phyloP scores from a whole-genome alignment of 1,284 basidiomycete genomes.

The Somion occarium region DNA sequence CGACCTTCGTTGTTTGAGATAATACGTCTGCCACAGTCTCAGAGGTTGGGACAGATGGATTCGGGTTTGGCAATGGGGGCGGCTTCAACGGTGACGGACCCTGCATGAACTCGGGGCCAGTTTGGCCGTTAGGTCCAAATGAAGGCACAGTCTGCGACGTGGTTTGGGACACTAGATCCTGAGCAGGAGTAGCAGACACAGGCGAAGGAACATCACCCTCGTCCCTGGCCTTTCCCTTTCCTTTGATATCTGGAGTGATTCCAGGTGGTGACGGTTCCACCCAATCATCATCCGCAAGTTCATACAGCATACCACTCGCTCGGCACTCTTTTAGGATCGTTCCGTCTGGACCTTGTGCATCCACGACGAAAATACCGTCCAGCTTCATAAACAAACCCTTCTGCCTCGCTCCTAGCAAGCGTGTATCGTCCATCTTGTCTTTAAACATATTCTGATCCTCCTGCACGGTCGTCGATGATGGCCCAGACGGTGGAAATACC shows the following conservation, averaged over 20 bases:
- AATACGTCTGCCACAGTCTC: conserved; percentile 14
- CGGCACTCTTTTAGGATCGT: conserved; percentile 49
- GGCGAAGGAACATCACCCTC: not conserved
- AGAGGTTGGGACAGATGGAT: conserved; percentile 19
- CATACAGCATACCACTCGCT: conserved; percentile 65
- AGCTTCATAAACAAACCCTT: conserved; percentile 67
- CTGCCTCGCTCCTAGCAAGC: conserved; percentile 47
- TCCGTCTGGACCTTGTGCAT: conserved; percentile 35
- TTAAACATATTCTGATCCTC: too few relatives aligned
- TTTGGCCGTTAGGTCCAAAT: not conserved
- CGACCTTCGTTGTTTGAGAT: conserved; percentile 11
- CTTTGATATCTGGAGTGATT: conserved; percentile 9
- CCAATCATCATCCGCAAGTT: conserved; percentile 70
- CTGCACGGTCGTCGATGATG: conserved; percentile 31
- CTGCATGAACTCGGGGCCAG: conserved; percentile 18
- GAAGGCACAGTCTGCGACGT: conserved; percentile 2
- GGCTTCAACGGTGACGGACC: conserved; percentile 29
- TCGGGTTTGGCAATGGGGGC: conserved; percentile 26
- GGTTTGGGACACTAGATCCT: not conserved
- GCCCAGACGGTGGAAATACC: conserved; percentile 56
- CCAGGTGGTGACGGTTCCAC: conserved; percentile 33
- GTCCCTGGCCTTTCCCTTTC: conserved; percentile 20
- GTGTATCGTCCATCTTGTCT: conserved; percentile 18
- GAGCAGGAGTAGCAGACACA: not conserved
- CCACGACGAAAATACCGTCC: conserved; percentile 55